Evolutionary conservation across 1,284 basidiomycete species (phyloP), one percentile per base, ranked within the genome.

Genomic region (Austropuccinia psidii): DNA sequence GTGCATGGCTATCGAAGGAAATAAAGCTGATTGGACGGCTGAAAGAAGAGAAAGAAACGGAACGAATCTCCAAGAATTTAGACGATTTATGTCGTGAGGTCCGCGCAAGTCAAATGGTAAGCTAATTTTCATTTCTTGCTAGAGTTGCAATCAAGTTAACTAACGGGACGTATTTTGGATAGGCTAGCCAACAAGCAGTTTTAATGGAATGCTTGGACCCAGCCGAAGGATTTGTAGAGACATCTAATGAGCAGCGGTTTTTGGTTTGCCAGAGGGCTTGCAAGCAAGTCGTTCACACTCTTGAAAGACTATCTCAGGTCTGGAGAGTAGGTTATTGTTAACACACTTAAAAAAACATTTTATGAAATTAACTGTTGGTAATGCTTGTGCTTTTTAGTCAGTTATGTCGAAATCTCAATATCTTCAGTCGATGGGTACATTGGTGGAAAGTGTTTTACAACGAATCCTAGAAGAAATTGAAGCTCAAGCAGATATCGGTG

Each of bases 401-500:
- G 78, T 81, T 39, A 77, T 80, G 76, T 79, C 69, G 27, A 75
- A 45, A 75, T 76, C 78, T 1, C 74, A 75, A 0, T 79, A 79
- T 69, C 76, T 79, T 39, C 75, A 77, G 19, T 78, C 79, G 0
- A 75, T 95, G 19, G 95, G 95, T 7, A 82, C 84, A 19, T 81
- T 96, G 13, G 86, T 90, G 15, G 89, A 97, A 74, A 84, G 86
- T 13, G 87, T 88, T 2, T 83, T 95, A 37, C 83, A 83, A 3
- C 84, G 86, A 2, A 85, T 96, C 4, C 83, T 94, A 11, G 84
- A 85, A 57, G 89, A 90, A 77, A 85, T 98, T 15, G 83, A 94
- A 55, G 87, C 86, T 0, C 83, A 98, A 61, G 85, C 86, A 1
- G 95, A 98, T 81, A 98, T 98, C 77, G 89, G 93, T 0, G 94